Evolutionary conservation across 2,329 filamentous ascomycete species (phyloP).

Genomic region (Colletotrichum eremochloae): DNA sequence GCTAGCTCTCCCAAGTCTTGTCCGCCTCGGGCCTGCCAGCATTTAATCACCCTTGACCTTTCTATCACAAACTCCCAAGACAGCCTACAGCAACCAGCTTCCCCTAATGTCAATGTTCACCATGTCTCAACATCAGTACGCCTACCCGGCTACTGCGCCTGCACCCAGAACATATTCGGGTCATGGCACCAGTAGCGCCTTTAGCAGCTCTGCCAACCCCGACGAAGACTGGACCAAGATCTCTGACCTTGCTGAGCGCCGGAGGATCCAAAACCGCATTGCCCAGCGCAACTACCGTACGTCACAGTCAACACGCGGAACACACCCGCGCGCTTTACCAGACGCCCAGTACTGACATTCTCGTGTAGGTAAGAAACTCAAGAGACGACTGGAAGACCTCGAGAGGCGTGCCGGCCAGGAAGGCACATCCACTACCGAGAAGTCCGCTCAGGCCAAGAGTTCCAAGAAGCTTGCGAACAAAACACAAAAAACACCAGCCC

Average conservation of each 20-base stretch:
- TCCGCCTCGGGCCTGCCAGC: slow-evolving; percentile 3
- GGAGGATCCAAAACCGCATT: slow-evolving; percentile 97
- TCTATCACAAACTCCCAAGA: background rate
- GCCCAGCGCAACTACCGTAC: slow-evolving; percentile 97
- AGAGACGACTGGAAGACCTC: slow-evolving; percentile 88
- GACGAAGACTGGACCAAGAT: slow-evolving; percentile 99
- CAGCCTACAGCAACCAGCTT: background rate
- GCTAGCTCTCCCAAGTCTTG: slow-evolving; percentile 8
- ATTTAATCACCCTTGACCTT: background rate
- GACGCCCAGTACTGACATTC: background rate
- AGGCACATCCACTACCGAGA: slow-evolving; percentile 57
- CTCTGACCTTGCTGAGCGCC: slow-evolving; percentile 92
- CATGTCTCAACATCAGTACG: slow-evolving; percentile 59
- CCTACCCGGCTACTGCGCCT: slow-evolving; percentile 54
- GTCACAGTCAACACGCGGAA: slow-evolving; percentile 52
- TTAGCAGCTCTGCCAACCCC: slow-evolving; percentile 92
- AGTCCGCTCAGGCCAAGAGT: slow-evolving; percentile 52
- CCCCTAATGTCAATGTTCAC: slow-evolving; percentile 55
- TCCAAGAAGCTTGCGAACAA: slow-evolving; percentile 56
- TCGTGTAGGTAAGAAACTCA: slow-evolving; percentile 85
- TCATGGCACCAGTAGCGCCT: slow-evolving; percentile 91
- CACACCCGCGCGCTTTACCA: background rate
- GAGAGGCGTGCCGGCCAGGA: slow-evolving; percentile 79
- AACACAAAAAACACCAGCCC: slow-evolving; percentile 51
- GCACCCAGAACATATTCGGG: slow-evolving; percentile 75